These are phyloP conservation scores for Starmerella floricola DNA, from an alignment of 805 yeast species.

Conservation along the genomic window DNA sequence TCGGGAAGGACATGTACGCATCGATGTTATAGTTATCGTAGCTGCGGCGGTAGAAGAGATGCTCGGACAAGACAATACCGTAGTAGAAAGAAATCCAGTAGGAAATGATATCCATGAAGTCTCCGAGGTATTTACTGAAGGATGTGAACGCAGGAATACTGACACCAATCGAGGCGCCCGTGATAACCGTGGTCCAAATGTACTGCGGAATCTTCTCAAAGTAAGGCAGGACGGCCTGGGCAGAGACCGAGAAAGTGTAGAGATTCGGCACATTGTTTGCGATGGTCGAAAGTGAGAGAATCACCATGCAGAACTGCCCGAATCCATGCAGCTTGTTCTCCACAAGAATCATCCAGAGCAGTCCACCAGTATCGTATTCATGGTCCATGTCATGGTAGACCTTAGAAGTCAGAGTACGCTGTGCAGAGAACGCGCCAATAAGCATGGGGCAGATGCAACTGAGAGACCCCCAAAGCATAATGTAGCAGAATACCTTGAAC, in stretches of 20 bases:
- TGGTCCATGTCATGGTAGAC: conserved; percentile 42
- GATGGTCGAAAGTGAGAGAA: conserved; percentile 74
- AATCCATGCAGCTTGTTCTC: conserved; percentile 73
- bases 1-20: conserved; percentile 44
- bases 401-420: conserved; percentile 41
- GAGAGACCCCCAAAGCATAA: conserved; percentile 48
- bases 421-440: conserved; percentile 77
- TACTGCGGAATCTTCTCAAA: conserved; percentile 69
- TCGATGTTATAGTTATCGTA: conserved; percentile 49
- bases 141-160: conserved; percentile 78
- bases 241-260: conserved; percentile 80
- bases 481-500: conserved; percentile 48
- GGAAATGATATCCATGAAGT: conserved; percentile 84
- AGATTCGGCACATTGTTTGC: conserved; percentile 89
- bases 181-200: conserved; percentile 67
- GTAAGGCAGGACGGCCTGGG: conserved; percentile 72
- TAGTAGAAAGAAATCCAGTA: conserved; percentile 83
- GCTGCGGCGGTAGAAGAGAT: conserved; percentile 62
- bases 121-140: conserved; percentile 59
- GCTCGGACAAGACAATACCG: conserved; percentile 67
- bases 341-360: conserved; percentile 66
- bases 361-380: conserved; percentile 60
- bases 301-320: conserved; percentile 79
- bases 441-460: conserved; percentile 65
- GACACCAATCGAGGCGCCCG: conserved; percentile 66